Conservation (phyloP, 148 eudicot genomes). For the Dysphania ambrosioides region DNA sequence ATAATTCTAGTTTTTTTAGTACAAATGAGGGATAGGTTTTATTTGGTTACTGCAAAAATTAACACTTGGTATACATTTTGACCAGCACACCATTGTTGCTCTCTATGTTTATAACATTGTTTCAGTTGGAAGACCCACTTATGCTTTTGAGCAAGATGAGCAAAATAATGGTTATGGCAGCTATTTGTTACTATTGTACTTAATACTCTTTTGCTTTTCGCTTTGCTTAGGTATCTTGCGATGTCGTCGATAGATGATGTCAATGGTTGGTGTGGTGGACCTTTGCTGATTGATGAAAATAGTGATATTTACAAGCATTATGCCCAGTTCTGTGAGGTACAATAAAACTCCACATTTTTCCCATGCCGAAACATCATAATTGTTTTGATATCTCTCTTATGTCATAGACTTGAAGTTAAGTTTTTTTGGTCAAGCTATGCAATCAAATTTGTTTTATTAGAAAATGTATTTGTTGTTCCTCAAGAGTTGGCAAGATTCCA, state of each 20-base stretch:
- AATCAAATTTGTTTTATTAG: background rate
- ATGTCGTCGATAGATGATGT: constrained; percentile 75
- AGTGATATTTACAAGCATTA: constrained; percentile 85
- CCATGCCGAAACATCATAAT: background rate
- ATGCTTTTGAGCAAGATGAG: background rate
- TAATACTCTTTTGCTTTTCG: constrained; percentile 8
- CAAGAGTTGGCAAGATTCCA: background rate
- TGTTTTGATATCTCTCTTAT: background rate
- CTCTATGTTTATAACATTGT: background rate
- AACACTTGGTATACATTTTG: background rate
- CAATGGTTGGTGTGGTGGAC: constrained; percentile 93
- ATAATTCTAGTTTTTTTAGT: background rate
- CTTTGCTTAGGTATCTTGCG: constrained; percentile 57
- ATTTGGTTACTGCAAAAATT: background rate
- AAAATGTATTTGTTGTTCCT: background rate
- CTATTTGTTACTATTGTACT: background rate
- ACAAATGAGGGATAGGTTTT: background rate
- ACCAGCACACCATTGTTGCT: background rate
- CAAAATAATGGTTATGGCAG: background rate
- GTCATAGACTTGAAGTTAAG: background rate
- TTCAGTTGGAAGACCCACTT: background rate
- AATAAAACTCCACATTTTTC: background rate
- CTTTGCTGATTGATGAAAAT: constrained; percentile 90
- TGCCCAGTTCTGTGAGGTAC: constrained; percentile 86
- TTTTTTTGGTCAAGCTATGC: background rate